phyloP scores from a whole-genome alignment of 1,139 yeast species.

The Pichia sp. region DNA sequence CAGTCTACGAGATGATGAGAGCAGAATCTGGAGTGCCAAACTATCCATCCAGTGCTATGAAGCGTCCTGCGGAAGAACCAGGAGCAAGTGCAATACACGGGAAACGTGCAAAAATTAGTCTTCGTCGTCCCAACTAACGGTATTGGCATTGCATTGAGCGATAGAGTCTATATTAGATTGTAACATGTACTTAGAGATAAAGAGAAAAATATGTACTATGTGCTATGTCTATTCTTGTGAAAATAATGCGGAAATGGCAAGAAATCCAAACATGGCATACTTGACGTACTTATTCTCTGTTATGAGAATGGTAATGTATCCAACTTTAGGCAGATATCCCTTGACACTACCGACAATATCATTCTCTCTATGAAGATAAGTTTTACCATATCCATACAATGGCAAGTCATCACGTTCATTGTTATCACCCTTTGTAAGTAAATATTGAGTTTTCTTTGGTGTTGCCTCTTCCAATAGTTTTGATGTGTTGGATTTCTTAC shows the following conservation, averaged over 20 bases:
- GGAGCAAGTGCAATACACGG: too few relatives aligned
- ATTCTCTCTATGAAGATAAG: slow-evolving; percentile 62
- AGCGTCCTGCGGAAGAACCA: slow-evolving; percentile 24
- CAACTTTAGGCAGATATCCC: slow-evolving; percentile 86
- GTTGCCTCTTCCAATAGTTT: slow-evolving; percentile 19
- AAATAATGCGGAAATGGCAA: slow-evolving; percentile 53
- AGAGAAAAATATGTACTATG: background rate
- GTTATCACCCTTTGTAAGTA: slow-evolving; percentile 95
- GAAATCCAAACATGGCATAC: slow-evolving; percentile 58
- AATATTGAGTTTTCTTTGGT: slow-evolving; percentile 39
- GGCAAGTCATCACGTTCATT: slow-evolving; percentile 88
- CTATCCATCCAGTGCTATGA: background rate
- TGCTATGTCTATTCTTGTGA: slow-evolving; percentile 32
- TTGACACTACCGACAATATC: slow-evolving; percentile 89
- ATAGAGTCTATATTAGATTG: too few relatives aligned
- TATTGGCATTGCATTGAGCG: too few relatives aligned
- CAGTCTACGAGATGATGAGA: slow-evolving; percentile 2
- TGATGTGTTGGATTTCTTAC: slow-evolving; percentile 14
- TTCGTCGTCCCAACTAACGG: too few relatives aligned
- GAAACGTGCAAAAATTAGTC: too few relatives aligned
- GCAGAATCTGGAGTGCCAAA: background rate
- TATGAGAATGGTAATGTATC: slow-evolving; percentile 84
- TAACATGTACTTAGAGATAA: background rate
- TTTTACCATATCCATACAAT: slow-evolving; percentile 70
- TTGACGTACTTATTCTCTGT: slow-evolving; percentile 84